A percentile compares a stretch with the other conserved stretches of the same genome.
Evolutionary conservation across 495 filamentous ascomycete genomes (phyloP).

Genomic region (Penicillium parvum): DNA sequence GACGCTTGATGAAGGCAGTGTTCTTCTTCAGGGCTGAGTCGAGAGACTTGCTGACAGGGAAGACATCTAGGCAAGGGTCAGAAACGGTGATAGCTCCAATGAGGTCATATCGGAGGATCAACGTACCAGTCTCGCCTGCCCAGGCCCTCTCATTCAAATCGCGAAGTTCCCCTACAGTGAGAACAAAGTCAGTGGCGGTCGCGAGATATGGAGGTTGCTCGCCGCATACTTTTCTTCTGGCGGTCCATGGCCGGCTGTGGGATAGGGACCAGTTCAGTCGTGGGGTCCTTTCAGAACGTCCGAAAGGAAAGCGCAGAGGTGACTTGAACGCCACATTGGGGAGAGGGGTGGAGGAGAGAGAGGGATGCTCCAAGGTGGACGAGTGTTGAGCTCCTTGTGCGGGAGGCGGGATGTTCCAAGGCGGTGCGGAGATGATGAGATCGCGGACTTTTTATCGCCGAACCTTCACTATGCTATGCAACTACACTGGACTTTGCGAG

Average conservation of each 20-base stretch:
- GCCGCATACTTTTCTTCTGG: slow-evolving; percentile 67
- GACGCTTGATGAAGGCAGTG: slow-evolving; percentile 95
- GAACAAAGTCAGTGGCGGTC: slow-evolving; percentile 15
- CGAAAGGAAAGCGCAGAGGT: slow-evolving; percentile 37
- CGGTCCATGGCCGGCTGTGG: slow-evolving; percentile 63
- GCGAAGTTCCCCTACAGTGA: slow-evolving; percentile 72
- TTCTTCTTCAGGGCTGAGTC: slow-evolving; percentile 99
- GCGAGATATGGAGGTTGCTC: not conserved
- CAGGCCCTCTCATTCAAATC: slow-evolving; percentile 81
- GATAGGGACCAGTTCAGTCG: slow-evolving; percentile 17
- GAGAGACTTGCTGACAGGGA: slow-evolving; percentile 71
- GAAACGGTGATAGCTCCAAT: not conserved
- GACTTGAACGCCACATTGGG: slow-evolving; percentile 45
- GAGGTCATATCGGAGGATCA: not conserved
- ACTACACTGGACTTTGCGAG: not conserved
- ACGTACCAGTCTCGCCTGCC: slow-evolving; percentile 78
- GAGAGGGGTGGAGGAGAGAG: not conserved
- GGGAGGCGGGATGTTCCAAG: slow-evolving; percentile 20
- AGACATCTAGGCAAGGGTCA: slow-evolving; percentile 59
- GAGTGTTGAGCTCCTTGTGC: slow-evolving; percentile 1
- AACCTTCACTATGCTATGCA: not conserved
- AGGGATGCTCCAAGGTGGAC: not conserved
- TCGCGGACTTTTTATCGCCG: slow-evolving; percentile 13
- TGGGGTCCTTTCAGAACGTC: slow-evolving; percentile 38
- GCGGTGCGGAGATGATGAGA: slow-evolving; percentile 25